Conservation (phyloP, 768 basidiomycete species). For the Boletus bicolor region DNA sequence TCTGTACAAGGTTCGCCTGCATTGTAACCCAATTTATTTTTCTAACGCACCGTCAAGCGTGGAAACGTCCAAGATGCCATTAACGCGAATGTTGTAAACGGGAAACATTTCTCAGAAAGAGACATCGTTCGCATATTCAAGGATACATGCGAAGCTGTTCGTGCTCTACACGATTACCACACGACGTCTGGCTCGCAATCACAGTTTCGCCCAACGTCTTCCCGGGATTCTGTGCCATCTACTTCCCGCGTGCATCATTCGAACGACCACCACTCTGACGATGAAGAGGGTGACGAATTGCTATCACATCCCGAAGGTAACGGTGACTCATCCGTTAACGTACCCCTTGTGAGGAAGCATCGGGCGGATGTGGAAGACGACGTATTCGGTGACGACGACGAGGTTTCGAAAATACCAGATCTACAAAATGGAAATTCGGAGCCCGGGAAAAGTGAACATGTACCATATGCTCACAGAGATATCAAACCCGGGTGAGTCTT, state of each 20-base stretch:
- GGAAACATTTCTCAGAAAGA: conserved; percentile 79
- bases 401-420: conserved; percentile 39
- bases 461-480: conserved; percentile 96
- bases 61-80: conserved; percentile 97
- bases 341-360: conserved; percentile 61
- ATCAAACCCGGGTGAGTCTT: conserved; percentile 85
- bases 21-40: background rate
- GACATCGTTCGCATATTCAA: conserved; percentile 89
- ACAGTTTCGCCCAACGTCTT: conserved; percentile 22
- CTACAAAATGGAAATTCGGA: conserved; percentile 35
- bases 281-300: conserved; percentile 63
- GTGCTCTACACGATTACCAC: conserved; percentile 90
- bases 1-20: conserved; percentile 69
- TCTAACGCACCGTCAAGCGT: conserved; percentile 44
- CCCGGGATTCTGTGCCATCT: conserved; percentile 16
- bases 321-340: conserved; percentile 38
- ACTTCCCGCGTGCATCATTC: conserved; percentile 20
- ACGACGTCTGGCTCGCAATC: conserved; percentile 37
- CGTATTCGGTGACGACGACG: conserved; percentile 76
- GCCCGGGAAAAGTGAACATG: conserved; percentile 48
- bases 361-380: conserved; percentile 53
- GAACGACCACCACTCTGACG: conserved; percentile 39
- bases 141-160: conserved; percentile 90
- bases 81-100: conserved; percentile 78
- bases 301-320: conserved; percentile 78